Evolutionary conservation across 257 asterid genomes (phyloP).

Genomic region (Marsdenia floribunda): DNA sequence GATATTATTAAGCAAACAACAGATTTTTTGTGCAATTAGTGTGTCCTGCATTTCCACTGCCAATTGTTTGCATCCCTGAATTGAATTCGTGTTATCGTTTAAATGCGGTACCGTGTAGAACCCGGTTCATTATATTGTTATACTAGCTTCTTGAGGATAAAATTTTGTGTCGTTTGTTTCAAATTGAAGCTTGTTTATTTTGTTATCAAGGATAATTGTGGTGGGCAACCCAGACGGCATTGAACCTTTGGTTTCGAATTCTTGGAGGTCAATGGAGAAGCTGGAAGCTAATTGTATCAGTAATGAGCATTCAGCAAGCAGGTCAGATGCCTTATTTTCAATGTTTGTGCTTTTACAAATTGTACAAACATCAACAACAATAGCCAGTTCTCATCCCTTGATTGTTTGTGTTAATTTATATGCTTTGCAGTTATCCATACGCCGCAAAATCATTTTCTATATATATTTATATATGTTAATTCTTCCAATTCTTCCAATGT

Average conservation of each 20-base stretch:
- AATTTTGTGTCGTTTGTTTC: background rate
- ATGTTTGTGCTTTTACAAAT: background rate
- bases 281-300: background rate
- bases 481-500: too few species aligned
- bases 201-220: background rate
- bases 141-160: background rate
- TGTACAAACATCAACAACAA: background rate
- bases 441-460: background rate
- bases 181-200: background rate
- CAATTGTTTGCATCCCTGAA: too few species aligned
- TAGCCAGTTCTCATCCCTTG: background rate
- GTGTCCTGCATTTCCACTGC: too few species aligned
- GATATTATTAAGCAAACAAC: too few species aligned
- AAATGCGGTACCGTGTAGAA: background rate
- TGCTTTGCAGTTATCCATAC: constrained; percentile 3
- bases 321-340: background rate
- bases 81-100: too few species aligned
- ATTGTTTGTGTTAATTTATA: background rate
- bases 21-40: too few species aligned
- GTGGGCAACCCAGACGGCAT: background rate
- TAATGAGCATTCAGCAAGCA: background rate
- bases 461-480: background rate
- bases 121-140: background rate
- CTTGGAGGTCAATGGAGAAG: background rate
- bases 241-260: background rate